Evolutionary conservation across 495 filamentous ascomycete genomes (phyloP), one percentile per base, ranked within the genome.

Genomic region (Ramalina intermedia): DNA sequence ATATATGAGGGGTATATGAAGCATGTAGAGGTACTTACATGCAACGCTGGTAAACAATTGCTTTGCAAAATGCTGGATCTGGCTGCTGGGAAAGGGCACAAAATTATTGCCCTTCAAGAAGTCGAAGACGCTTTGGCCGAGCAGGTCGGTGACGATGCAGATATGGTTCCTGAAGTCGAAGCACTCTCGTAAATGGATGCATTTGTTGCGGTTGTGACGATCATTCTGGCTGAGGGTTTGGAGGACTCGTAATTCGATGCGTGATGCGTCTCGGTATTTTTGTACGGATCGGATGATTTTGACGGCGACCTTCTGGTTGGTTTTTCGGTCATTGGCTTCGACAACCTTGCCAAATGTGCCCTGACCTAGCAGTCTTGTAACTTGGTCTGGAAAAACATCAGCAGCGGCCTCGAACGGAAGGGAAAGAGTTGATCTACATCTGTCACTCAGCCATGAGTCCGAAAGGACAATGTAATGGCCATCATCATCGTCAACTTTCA

Each of bases 341-440:
- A 98, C 90, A 13, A 98, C 91, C 65, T 98, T 98, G 46, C 91
- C 91, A 60, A 98, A 98, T 0, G 91, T 98, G 40, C 91, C 91
- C 66, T 98, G 91, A 21, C 91, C 91, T 9, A 98, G 81, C 20
- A 96, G 75, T 58, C 82, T 82, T 51, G 81, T 69, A 52, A 98
- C 88, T 64, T 83, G 76, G 65, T 98, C 89, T 96, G 57, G 14
- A 3, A 24, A 3, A 55, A 17, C 18, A 51, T 55, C 45, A 59
- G 69, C 58, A 69, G 59, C 49, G 47, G 17, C 29, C 16, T 13
- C 13, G 21, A 52, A 27, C 33, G 29, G 26, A 33, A 49, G n/a
- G 51, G 49, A 33, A 50, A 16, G 33, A 17, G 21, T 33, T 27
- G 0, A 48, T 87, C 72, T 67, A 95, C 90, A 98, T 80, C 85